Conservation (phyloP, 2,329 filamentous ascomycete genomes). For the Beauveria sp. region DNA sequence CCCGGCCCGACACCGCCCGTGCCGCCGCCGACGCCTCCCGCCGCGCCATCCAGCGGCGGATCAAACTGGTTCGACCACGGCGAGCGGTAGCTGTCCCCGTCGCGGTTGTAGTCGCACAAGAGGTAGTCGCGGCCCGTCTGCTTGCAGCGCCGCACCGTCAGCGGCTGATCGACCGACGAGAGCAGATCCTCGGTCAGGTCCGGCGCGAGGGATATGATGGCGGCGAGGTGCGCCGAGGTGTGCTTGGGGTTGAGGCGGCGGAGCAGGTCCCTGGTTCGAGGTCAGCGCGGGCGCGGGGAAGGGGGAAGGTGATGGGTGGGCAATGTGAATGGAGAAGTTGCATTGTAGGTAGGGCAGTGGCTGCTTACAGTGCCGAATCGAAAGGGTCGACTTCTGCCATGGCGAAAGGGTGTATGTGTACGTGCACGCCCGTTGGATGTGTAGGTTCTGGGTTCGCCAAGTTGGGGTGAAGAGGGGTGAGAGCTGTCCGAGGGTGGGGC, state of each 20-base stretch:
- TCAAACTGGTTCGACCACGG: constrained; percentile 99
- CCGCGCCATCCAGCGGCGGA: constrained; percentile 65
- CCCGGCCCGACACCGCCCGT: constrained; percentile 43
- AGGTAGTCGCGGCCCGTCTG: constrained; percentile 92
- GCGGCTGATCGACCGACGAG: constrained; percentile 92
- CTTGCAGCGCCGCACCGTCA: constrained; percentile 76
- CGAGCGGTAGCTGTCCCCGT: constrained; percentile 93
- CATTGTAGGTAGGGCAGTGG: constrained; percentile 2
- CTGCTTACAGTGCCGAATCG: constrained; percentile 65
- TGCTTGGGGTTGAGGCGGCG: constrained; percentile 93
- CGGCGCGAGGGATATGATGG: constrained; percentile 84
- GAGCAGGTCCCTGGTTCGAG: constrained; percentile 80
- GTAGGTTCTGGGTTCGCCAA: background rate
- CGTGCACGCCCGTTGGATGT: background rate
- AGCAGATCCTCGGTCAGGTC: constrained; percentile 95
- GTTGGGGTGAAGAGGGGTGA: background rate
- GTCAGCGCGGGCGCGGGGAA: background rate
- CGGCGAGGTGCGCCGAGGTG: constrained; percentile 78
- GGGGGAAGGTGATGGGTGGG: background rate
- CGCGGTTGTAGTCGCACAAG: constrained; percentile 98
- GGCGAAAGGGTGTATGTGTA: constrained; percentile 3
- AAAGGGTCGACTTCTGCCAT: constrained; percentile 57
- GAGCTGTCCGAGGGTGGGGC: constrained; percentile 5
- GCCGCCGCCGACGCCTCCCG: constrained; percentile 34
- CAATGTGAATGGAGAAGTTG: background rate